phyloP scores from a whole-genome alignment of 139 green algal genomes.

The Chlamydomonas sp. region DNA sequence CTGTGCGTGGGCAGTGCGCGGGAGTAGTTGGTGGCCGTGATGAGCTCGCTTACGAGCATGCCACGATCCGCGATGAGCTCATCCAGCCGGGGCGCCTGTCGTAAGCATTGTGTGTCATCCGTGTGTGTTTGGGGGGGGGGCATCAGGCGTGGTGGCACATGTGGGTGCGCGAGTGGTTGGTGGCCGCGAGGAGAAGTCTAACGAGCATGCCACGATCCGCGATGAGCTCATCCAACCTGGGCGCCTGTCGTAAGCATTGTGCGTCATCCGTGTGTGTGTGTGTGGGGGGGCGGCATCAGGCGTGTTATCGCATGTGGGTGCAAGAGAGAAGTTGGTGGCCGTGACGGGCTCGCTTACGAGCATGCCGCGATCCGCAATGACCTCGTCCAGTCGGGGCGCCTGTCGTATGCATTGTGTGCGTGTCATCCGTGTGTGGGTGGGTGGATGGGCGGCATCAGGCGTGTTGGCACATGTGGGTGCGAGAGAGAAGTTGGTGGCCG shows the following conservation, averaged over 20 bases:
- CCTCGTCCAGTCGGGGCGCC: too few relatives aligned
- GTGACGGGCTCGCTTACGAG: too few relatives aligned
- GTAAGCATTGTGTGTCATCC: too few relatives aligned
- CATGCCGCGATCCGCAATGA: too few relatives aligned
- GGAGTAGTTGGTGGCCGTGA: conserved; percentile 34
- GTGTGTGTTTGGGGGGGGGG: conserved; percentile 11
- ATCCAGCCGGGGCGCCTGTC: neutral
- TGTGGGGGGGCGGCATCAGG: neutral
- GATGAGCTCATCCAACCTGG: too few relatives aligned
- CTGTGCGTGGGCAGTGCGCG: conserved; percentile 43
- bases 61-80: conserved; percentile 7
- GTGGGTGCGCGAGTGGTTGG: conserved; percentile 16
- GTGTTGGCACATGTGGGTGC: too few relatives aligned
- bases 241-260: too few relatives aligned
- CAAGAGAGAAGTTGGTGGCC: too few relatives aligned
- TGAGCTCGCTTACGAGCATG: conserved; percentile 29
- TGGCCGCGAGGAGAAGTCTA: conserved; percentile 34
- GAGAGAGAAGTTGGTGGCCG: too few relatives aligned
- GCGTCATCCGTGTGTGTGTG: conserved; percentile 19
- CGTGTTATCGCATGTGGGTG: neutral
- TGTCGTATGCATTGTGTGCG: too few relatives aligned
- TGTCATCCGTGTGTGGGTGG: too few relatives aligned
- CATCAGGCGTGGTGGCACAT: neutral
- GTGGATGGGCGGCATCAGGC: too few relatives aligned
- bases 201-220: conserved; percentile 45